A percentile compares a stretch with the other conserved stretches of the same genome.
Evolutionary conservation across 2,329 filamentous ascomycete species (phyloP).

Genomic region (Thelonectria rubi): DNA sequence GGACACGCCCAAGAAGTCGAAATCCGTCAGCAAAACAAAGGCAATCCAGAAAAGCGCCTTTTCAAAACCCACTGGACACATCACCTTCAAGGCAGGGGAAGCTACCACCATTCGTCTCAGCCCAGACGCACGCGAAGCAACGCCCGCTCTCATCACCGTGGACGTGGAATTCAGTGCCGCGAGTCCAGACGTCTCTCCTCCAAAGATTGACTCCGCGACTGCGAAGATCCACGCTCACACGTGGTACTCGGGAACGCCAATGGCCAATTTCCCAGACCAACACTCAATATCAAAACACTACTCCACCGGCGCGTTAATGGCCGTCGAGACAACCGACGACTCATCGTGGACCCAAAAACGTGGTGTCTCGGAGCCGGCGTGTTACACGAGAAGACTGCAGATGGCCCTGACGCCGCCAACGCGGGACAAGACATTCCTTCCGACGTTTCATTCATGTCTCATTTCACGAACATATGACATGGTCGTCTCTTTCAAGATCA

Average conservation of each 20-base stretch:
- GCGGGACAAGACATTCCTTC: neutral
- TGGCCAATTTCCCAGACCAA: constrained; percentile 1
- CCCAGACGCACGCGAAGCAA: constrained; percentile 1
- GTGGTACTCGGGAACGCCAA: constrained; percentile 3
- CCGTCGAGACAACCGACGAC: neutral
- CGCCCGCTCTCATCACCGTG: neutral
- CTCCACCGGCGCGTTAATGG: neutral
- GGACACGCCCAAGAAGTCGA: neutral
- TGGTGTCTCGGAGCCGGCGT: too few species aligned
- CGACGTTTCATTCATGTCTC: constrained; percentile 4
- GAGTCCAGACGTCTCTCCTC: neutral
- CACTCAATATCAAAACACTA: constrained; percentile 4
- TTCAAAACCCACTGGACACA: neutral
- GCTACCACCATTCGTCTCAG: neutral
- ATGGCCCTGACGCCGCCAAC: neutral
- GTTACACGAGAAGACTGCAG: neutral
- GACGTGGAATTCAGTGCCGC: neutral
- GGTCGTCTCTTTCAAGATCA: neutral
- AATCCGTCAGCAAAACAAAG: neutral
- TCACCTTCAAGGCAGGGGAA: neutral
- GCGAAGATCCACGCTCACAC: neutral
- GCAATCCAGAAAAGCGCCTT: neutral
- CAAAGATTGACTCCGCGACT: neutral
- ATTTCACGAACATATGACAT: constrained; percentile 1
- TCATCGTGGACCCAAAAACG: neutral